Base-by-base conservation (phyloP, 1,284 basidiomycete genomes). In the Chondrostereum purpureum region DNA sequence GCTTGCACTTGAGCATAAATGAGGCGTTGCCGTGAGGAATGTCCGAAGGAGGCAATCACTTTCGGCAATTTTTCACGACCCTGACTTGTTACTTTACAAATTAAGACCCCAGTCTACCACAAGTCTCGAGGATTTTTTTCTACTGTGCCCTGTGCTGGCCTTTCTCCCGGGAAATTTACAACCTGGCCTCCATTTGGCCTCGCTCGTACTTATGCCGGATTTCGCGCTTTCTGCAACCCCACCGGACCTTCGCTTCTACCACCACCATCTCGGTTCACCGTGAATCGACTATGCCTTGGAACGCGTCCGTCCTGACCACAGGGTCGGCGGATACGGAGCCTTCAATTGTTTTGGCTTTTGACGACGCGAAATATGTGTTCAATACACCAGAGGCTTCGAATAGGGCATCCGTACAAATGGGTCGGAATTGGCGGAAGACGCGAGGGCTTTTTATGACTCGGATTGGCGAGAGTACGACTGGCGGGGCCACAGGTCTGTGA, bases 301-400 rank as follows among this genome's bases (percentile, higher is more conserved):
- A 71, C 16, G 66, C 77, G 2, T 73, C 75, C 2, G 74, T 80
- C 20, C 61, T 82, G 42, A 75, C 72, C 27, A 62, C 74, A 0
- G 55, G 69, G 14, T 76, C 88, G 2, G 78, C 84, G 12, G 89
- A 92, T 61, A 85, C 88, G 1, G 86, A 92, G 53, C 80, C 91
- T 0, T 74, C 82, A 3, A 65, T 94, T 20, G 65, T 87, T 49
- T 65, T 93, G 47, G 71, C 77, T 4, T 90, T 92, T 57, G 85
- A 89, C 55, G 73, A 78, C 40, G 80, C 75, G 5, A 85, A 88
- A 56, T 94, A 92, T 55, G 70, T 93, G 42, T 91, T 95, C 71
- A 93, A 94, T 62, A 81, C 73, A 2, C 83, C 88, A 4, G 92
- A 95, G 60, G 88, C 86, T 45, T 83, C 84, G 0, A 82, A 82